Percentiles rank a stretch among this genome's conserved stretches.
These are phyloP conservation scores for Pseudoperonospora humuli DNA, from an alignment of 352 stramenopile species.

Conservation along the genomic window DNA sequence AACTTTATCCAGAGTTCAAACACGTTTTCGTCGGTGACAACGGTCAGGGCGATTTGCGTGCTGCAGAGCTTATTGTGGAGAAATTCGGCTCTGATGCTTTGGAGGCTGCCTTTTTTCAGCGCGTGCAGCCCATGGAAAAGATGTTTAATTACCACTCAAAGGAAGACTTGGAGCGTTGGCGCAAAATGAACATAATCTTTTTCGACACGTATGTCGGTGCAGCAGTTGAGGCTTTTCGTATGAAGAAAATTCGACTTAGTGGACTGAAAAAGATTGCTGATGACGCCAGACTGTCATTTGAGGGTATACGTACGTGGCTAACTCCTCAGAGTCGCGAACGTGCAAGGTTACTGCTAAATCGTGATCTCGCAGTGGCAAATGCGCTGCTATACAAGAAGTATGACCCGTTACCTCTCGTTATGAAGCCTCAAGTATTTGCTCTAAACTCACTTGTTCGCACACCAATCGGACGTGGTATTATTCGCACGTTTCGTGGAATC, in stretches of 20 bases:
- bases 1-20: constrained; percentile 97
- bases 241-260: constrained; percentile 58
- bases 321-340: constrained; percentile 52
- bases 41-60: constrained; percentile 89
- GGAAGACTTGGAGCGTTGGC: constrained; percentile 67
- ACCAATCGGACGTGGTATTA: constrained; percentile 53
- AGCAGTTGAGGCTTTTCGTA: constrained; percentile 61
- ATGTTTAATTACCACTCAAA: constrained; percentile 78
- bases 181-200: constrained; percentile 87
- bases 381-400: constrained; percentile 38
- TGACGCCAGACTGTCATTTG: constrained; percentile 42
- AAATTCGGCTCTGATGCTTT: constrained; percentile 56
- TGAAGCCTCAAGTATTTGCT: constrained; percentile 57
- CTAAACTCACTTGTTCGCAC: constrained; percentile 54
- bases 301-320: constrained; percentile 48
- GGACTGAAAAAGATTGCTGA: constrained; percentile 69
- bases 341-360: constrained; percentile 55
- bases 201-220: constrained; percentile 88
- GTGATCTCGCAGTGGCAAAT: constrained; percentile 57
- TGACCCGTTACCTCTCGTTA: constrained; percentile 25
- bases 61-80: constrained; percentile 85
- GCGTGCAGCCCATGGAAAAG: constrained; percentile 79
- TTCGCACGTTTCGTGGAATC: constrained; percentile 57
- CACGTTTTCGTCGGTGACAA: constrained; percentile 99
- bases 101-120: constrained; percentile 85